Evolutionary conservation across 2,329 filamentous ascomycete species (phyloP), one percentile per base, ranked within the genome.

Genomic region (Ceratocystis destructans): DNA sequence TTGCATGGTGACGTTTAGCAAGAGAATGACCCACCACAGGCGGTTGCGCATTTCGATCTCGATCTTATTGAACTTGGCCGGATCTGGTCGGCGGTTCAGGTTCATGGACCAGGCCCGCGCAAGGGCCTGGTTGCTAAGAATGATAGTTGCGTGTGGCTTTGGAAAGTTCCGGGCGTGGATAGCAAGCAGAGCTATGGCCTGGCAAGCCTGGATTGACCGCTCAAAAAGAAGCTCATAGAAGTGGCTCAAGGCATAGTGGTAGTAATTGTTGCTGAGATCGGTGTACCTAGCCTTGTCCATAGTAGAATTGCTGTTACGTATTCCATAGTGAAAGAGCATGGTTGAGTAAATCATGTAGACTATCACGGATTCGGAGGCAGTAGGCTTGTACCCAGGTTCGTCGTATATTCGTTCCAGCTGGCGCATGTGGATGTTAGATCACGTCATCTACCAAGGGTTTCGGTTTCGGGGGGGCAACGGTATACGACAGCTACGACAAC

Each of bases 261-360:
- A 93, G 73, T 94, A 89, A 65, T 83, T 82, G 74, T 91, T 89
- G 2, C 88, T 89, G 63, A 86, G 76, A 1, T 83, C 79, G 70
- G 87, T 84, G 64, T 87, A 76, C 48, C 80, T 78, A 5, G 77
- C 76, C 68, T 82, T 79, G 67, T 82, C 79, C 2, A 80, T 78
- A 17, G 80, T 73, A 66, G 83, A 76, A 68, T 84, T 79, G 68
- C 79, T 78, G 70, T 90, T 91, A 22, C 89, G 81, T 3, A 85
- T 79, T n/a, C 87, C 86, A 68, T 86, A 88, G 71, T 95, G 89
- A 70, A 88, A 90, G 72, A 86, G 86, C 70, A 93, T 87, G 62
- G 85, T 86, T 10, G 88, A 87, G 67, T 94, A 86, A 53, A 94
- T 82, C 84, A 92, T 89, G 74, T 93, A 87, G 0, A 91, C 80